Conservation (phyloP, 2,329 filamentous ascomycete species). For the Cladophialophora carrionii region DNA sequence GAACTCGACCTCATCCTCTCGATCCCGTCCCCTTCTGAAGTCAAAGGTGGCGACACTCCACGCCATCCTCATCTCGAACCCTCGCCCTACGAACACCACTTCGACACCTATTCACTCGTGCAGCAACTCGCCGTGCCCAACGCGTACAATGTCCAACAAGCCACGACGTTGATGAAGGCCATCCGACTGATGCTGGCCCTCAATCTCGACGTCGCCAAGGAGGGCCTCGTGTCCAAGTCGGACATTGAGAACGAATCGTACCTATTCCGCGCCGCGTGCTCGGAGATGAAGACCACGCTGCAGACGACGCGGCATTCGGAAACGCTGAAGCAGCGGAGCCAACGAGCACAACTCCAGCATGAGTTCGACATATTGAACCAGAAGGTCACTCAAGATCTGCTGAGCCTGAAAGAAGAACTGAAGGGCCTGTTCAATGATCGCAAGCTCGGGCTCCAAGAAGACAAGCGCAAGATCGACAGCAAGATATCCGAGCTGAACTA, state of each 20-base stretch:
- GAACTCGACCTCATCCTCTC: constrained; percentile 49
- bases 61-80: constrained; percentile 58
- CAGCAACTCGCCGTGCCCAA: constrained; percentile 69
- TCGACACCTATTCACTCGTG: constrained; percentile 90
- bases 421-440: constrained; percentile 95
- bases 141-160: constrained; percentile 73
- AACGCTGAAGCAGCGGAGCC: constrained; percentile 79
- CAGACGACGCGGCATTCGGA: constrained; percentile 74
- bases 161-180: constrained; percentile 88
- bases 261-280: constrained; percentile 90
- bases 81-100: constrained; percentile 88
- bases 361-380: constrained; percentile 93
- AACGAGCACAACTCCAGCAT: constrained; percentile 84
- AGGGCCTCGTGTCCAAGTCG: constrained; percentile 81
- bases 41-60: constrained; percentile 34
- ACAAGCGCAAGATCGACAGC: constrained; percentile 82
- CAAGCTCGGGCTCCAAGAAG: constrained; percentile 86
- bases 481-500: constrained; percentile 94
- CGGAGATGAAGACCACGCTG: constrained; percentile 85
- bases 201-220: constrained; percentile 79
- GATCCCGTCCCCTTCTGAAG: constrained; percentile 46
- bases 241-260: constrained; percentile 96
- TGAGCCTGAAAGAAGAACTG: constrained; percentile 83
- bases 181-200: constrained; percentile 74
- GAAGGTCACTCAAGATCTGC: constrained; percentile 78